phyloP scores from a whole-genome alignment of 2,329 filamentous ascomycete species.

The Microdochium trichocladiopsis region DNA sequence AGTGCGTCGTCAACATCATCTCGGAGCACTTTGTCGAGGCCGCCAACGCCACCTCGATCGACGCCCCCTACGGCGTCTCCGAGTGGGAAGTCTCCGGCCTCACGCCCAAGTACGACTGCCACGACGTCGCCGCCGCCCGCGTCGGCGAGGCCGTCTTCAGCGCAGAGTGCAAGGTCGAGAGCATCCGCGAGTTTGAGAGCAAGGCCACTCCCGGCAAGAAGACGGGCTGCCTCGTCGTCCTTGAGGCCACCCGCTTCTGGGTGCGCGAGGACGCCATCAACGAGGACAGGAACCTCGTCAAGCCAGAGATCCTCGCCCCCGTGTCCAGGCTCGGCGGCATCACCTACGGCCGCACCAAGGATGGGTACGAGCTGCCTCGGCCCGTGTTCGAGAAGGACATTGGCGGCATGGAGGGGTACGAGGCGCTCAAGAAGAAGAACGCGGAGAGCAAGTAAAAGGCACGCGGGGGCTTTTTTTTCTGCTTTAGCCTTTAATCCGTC shows the following conservation, averaged over 20 bases:
- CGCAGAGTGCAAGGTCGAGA: conserved; percentile 73
- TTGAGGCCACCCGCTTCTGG: conserved; percentile 87
- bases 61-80: conserved; percentile 47
- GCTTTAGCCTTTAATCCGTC: too few species aligned
- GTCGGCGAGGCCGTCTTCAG: conserved; percentile 79
- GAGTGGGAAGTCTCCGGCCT: conserved; percentile 65
- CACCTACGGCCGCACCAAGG: conserved; percentile 65
- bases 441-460: conserved; percentile 4
- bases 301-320: conserved; percentile 69
- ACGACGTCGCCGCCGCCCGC: conserved; percentile 61
- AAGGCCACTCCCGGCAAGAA: conserved; percentile 63
- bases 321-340: conserved; percentile 79
- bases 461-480: not conserved
- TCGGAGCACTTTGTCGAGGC: conserved; percentile 56
- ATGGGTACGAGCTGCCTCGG: conserved; percentile 65
- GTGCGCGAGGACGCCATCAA: conserved; percentile 83
- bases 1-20: conserved; percentile 57
- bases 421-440: conserved; percentile 46
- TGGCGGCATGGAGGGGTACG: conserved; percentile 43
- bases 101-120: conserved; percentile 57
- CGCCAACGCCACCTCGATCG: conserved; percentile 51
- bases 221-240: conserved; percentile 64
- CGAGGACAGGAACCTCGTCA: conserved; percentile 65
- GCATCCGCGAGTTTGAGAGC: conserved; percentile 71
- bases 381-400: conserved; percentile 48